Percentiles rank a stretch among this genome's conserved stretches.
phyloP scores from a whole-genome alignment of 1,139 yeast genomes.

The Geotrichum restrictum region DNA sequence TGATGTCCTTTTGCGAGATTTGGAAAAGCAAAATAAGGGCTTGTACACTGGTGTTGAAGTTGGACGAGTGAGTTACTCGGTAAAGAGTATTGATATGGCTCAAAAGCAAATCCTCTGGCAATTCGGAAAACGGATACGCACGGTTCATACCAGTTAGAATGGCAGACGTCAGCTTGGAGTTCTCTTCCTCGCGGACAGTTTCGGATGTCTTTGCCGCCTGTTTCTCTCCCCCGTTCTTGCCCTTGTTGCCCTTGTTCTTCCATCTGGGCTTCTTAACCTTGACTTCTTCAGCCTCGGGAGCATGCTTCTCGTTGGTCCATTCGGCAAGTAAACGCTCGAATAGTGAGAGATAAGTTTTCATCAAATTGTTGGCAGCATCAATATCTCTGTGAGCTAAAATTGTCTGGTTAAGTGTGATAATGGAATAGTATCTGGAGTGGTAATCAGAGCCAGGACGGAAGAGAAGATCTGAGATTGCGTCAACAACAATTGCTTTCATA shows the following conservation, averaged over 20 bases:
- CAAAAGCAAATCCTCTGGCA: slow-evolving; percentile 69
- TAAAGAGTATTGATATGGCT: slow-evolving; percentile 79
- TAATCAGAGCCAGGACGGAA: slow-evolving; percentile 75
- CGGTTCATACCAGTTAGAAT: slow-evolving; percentile 92
- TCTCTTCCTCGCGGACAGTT: slow-evolving; percentile 77
- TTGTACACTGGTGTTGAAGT: slow-evolving; percentile 91
- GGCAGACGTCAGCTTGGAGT: slow-evolving; percentile 81
- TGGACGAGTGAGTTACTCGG: slow-evolving; percentile 87
- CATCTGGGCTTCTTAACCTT: slow-evolving; percentile 44
- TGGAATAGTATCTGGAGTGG: slow-evolving; percentile 83
- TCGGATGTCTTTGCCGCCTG: slow-evolving; percentile 59
- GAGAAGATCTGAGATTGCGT: slow-evolving; percentile 73
- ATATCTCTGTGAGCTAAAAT: slow-evolving; percentile 74
- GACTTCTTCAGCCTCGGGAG: slow-evolving; percentile 30
- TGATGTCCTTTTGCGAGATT: slow-evolving; percentile 43
- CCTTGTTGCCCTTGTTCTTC: slow-evolving; percentile 45
- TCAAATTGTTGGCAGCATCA: slow-evolving; percentile 72
- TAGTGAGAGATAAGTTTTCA: slow-evolving; percentile 78
- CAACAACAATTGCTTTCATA: slow-evolving; percentile 78
- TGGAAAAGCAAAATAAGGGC: slow-evolving; percentile 83
- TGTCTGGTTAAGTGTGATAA: slow-evolving; percentile 87
- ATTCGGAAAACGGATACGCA: slow-evolving; percentile 86
- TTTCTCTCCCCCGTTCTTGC: slow-evolving; percentile 73
- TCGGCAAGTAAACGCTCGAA: slow-evolving; percentile 79
- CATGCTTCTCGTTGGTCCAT: slow-evolving; percentile 51